Evolutionary conservation across 2,329 filamentous ascomycete genomes (phyloP).

Genomic region (Epichloe sp.): DNA sequence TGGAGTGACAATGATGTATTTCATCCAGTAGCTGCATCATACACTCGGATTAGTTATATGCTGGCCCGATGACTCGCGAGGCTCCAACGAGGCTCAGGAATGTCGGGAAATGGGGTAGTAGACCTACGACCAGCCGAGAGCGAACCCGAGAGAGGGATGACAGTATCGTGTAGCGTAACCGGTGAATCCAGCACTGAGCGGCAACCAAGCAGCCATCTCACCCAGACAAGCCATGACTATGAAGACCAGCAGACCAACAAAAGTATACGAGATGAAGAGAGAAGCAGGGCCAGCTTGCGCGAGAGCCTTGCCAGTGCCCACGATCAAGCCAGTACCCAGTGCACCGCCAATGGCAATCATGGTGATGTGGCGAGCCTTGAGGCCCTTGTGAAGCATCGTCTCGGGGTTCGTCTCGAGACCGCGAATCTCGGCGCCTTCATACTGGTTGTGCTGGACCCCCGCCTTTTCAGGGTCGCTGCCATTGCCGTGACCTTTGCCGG

Average conservation of each 20-base stretch:
- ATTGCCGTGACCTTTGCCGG: slow-evolving; percentile 5
- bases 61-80: background rate
- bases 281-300: slow-evolving; percentile 46
- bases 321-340: slow-evolving; percentile 61
- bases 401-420: slow-evolving; percentile 36
- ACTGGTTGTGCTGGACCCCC: slow-evolving; percentile 5
- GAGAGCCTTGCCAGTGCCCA: slow-evolving; percentile 48
- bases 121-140: slow-evolving; percentile 56
- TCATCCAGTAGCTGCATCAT: slow-evolving; percentile 43
- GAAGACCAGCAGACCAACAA: slow-evolving; percentile 61
- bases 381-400: slow-evolving; percentile 36
- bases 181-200: slow-evolving; percentile 65
- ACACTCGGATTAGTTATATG: slow-evolving; percentile 5
- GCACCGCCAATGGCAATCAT: slow-evolving; percentile 62
- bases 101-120: background rate
- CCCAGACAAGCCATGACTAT: slow-evolving; percentile 71
- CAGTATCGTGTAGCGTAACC: slow-evolving; percentile 70
- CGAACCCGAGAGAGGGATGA: slow-evolving; percentile 69
- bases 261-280: slow-evolving; percentile 57
- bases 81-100: background rate
- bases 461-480: slow-evolving; percentile 10
- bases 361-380: slow-evolving; percentile 41
- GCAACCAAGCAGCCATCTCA: slow-evolving; percentile 76
- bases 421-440: slow-evolving; percentile 24
- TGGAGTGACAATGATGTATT: slow-evolving; percentile 78